A percentile compares a stretch with the other conserved stretches of the same genome.
phyloP scores from a whole-genome alignment of 1,139 yeast species.

The Debaryomyces singareniensis region DNA sequence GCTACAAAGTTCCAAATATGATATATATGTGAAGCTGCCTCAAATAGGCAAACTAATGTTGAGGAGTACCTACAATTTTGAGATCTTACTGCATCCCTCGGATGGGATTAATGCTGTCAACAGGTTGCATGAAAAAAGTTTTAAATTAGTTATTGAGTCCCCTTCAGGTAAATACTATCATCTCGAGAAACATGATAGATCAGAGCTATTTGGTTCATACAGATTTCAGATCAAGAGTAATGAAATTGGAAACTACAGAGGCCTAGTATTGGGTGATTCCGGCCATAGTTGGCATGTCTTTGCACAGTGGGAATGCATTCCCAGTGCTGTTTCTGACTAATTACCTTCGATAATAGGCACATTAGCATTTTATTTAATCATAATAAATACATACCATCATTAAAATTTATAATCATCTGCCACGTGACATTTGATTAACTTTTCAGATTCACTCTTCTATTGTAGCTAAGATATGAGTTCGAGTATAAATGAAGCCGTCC shows the following conservation, averaged over 20 bases:
- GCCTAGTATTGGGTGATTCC: conserved; percentile 72
- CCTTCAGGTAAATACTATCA: conserved; percentile 79
- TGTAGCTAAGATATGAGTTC: too few species aligned
- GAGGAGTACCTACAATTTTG: conserved; percentile 59
- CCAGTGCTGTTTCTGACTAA: conserved; percentile 14
- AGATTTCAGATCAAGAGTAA: conserved; percentile 52
- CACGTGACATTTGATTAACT: too few species aligned
- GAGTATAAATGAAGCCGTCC: too few species aligned
- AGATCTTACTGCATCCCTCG: conserved; percentile 59
- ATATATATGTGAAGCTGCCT: conserved; percentile 78
- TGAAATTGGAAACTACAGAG: conserved; percentile 79
- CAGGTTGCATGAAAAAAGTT: conserved; percentile 35
- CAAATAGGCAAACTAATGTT: conserved; percentile 59
- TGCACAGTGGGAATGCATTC: conserved; percentile 79
- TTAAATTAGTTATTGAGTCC: conserved; percentile 65
- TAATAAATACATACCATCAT: too few species aligned
- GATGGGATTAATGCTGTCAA: conserved; percentile 38
- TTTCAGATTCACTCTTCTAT: too few species aligned
- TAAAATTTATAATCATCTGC: too few species aligned
- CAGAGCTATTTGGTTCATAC: conserved; percentile 49
- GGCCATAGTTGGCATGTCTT: conserved; percentile 85
- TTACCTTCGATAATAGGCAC: too few species aligned
- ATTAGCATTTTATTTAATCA: too few species aligned
- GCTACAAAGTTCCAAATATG: conserved; percentile 61
- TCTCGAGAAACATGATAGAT: conserved; percentile 42